Evolutionary conservation across 1,139 yeast genomes (phyloP).

Genomic region (Diutina siamensis): DNA sequence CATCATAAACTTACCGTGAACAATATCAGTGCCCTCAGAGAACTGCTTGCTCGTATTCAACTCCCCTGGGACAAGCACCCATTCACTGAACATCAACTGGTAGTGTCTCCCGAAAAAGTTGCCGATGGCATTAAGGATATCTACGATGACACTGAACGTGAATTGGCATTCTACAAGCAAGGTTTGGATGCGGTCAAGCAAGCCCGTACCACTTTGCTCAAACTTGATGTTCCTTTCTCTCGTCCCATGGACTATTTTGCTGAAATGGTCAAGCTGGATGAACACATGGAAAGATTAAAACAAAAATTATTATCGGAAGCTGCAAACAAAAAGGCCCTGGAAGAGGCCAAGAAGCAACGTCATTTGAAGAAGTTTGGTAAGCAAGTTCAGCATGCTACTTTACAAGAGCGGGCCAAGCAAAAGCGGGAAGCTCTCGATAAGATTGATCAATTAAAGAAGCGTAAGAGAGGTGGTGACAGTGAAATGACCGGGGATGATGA

Average conservation of each 20-base stretch:
- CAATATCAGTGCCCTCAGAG: constrained; percentile 58
- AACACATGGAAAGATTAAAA: constrained; percentile 93
- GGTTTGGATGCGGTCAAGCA: constrained; percentile 74
- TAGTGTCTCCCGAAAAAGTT: constrained; percentile 48
- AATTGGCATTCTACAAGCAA: constrained; percentile 62
- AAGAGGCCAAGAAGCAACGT: constrained; percentile 91
- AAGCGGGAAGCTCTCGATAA: constrained; percentile 86
- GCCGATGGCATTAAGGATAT: constrained; percentile 71
- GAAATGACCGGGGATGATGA: constrained; percentile 56
- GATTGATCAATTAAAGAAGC: constrained; percentile 74
- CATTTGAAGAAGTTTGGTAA: constrained; percentile 94
- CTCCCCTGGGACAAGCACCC: constrained; percentile 62
- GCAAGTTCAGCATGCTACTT: constrained; percentile 88
- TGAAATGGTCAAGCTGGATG: constrained; percentile 96
- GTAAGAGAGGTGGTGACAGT: constrained; percentile 58
- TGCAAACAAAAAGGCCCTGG: constrained; percentile 81
- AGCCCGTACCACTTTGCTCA: constrained; percentile 55
- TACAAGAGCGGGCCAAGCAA: constrained; percentile 90
- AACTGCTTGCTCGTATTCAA: constrained; percentile 54
- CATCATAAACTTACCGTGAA: constrained; percentile 77
- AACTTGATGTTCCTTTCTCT: constrained; percentile 72
- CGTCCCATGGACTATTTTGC: constrained; percentile 96
- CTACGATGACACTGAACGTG: constrained; percentile 84
- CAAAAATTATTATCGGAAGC: constrained; percentile 75
- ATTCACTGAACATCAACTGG: constrained; percentile 75